Evolutionary conservation across 1,284 basidiomycete species (phyloP), one percentile per base, ranked within the genome.

Genomic region (Athelia psychrophila): DNA sequence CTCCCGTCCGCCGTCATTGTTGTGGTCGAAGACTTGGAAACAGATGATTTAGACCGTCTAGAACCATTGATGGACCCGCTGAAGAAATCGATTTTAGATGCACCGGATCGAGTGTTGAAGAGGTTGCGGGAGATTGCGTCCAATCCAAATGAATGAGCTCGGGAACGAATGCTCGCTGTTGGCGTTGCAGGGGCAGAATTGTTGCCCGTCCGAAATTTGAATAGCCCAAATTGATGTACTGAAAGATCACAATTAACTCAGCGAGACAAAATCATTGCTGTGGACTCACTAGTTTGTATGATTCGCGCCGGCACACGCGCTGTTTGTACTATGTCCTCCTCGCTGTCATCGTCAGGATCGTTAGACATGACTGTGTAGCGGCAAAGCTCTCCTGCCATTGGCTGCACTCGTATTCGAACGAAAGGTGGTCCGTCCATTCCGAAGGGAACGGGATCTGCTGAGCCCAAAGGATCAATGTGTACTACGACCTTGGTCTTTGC

Each of bases 161-260:
- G 84, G 3, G 90, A 86, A 44, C 87, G 84, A 15, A 75, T 67
- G 33, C 59, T 72, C 8, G 82, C 79, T 0, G 88, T 90, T 1
- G 93, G 93, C 0, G 93, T 95, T 1, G 84, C 81, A 9, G 93
- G 93, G 18, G 79, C 69, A 23, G 93, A 95, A 54, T 80, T 84
- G 49, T 77, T 79, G 40, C 84, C 84, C 0, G 88, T 91, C 30
- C 80, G 79, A 68, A 94, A 93, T 62, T 88, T 86, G 71, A 93
- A 95, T 50, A 95, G 68, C 10, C 92, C 91, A 58, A 84, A 92
- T 63, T 89, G 88, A 62, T 95, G 89, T 52, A 93, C 92, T 95
- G 55, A 2, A 51, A 22, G 50, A 13, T 13, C 6, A 30, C 27
- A 44, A 53, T 4, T 15, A 20, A 47, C n/a, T 22, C 13, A 12